Base-by-base conservation (phyloP, 2,329 filamentous ascomycete species). In the Diaporthe velutina region DNA sequence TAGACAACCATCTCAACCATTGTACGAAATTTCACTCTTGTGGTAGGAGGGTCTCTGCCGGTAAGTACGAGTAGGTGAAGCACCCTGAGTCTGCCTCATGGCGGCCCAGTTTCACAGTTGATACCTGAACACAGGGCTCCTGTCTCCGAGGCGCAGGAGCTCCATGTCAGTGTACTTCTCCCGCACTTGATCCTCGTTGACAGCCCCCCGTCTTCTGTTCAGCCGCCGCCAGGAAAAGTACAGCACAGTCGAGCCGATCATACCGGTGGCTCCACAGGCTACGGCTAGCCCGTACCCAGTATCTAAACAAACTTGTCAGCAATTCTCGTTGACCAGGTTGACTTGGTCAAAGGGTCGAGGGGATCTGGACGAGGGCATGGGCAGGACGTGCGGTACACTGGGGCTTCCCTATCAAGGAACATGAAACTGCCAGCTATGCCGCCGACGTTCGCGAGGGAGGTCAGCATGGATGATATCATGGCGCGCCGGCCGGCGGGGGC, bases 391-490 rank as follows among this genome's bases (percentile, higher is more conserved):
- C 61, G 45, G 33, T 64, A 72, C 8, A 17, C 30, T 5, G 70
- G 70, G 22, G 55, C 55, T 15, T 72, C 70, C 17, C 28, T 38
- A 45, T 72, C 57, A 19, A 72, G 42, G 19, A 50, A 72, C 70
- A 72, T 64, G 58, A 66, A 73, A 13, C 57, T 73, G 12, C 70
- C 70, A 3, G 38, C 70, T 52, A 72, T 64, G 22, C 70, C 70
- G 28, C 70, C 70, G 9, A 72, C 6, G 30, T 72, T 72, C 17
- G 38, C 55, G 13, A 66, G 4, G 25, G 70, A 52, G 35, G 33
- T 64, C 17, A 66, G 30, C 38, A 52, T 40, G 17, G 70, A 38
- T 2, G 55, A 30, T 33, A 64, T 22, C 55, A 64, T 72, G 1
- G 70, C 70, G 4, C 70, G 30, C 10, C 70, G 70, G 13, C 70